Base-by-base conservation (phyloP, 1,284 basidiomycete genomes). In the Rhizopogon parksii region DNA sequence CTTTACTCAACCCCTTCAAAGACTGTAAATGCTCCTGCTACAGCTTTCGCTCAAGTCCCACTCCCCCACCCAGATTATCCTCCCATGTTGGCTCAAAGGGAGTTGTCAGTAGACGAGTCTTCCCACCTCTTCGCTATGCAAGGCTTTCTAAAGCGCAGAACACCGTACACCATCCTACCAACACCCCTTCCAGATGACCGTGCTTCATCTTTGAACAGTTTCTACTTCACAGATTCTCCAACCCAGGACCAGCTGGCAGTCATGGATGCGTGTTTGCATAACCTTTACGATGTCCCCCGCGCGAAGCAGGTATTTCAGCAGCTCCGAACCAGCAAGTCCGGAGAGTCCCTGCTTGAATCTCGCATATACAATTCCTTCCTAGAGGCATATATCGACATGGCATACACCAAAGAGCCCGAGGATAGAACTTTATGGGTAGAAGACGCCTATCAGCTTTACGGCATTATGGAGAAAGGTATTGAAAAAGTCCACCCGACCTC, bases 221-320 rank as follows among this genome's bases (percentile, higher is more conserved):
- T 79, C 59, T 80, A 84, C 74, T 83, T 85, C 69, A 73, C 76
- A 8, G 77, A 85, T 60, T 78, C 85, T 0, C 62, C 71, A 0
- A 80, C 83, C 0, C 80, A 83, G 63, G 86, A 91, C 62, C 72
- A 78, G 45, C 65, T 89, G 9, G 80, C 86, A 0, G 76, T 91
- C 56, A 85, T 93, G 66, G 82, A 88, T 57, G 87, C 88, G 0
- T 92, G 90, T 64, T 67, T 92, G 17, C 42, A 45, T 11, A 45
- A 45, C 17, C 42, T 45, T 14, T 45, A 45, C 1, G 42, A 45
- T 5, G 81, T 90, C 0, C 74, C 76, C 0, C 82, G 88, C 14
- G 88, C 88, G 8, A 79, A 79, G 56, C 67, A 70, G 40, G 76
- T 91, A 19, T 88, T 90, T 56, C 77, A 82, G 46, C 72, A 74